Evolutionary conservation across 306 rosid species (phyloP), one percentile per base, ranked within the genome.

Genomic region (Quercus robur): DNA sequence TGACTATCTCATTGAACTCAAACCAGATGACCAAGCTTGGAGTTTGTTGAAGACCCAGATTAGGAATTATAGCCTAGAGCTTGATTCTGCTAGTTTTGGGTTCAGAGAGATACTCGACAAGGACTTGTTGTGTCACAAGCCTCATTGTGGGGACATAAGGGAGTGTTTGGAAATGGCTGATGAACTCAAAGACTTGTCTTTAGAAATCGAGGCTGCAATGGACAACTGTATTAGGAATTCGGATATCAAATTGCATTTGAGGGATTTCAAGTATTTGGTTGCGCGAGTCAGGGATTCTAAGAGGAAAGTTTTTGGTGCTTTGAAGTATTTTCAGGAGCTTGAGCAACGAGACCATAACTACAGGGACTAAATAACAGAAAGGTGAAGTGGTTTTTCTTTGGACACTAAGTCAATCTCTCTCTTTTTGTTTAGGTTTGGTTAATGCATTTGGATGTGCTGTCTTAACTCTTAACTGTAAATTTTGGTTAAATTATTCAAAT

Each of bases 311-410:
- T 28, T 73, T 54, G 62, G 59, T 13, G 63, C 76, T 0, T 72
- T 73, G 59, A 54, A 54, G 62, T 54, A 54, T 73, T 73, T 73
- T 54, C 76, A 73, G 76, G 76, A 73, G 76, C 76, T 73, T 28
- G 76, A 73, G 25, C 38, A 26, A 35, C 63, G 54, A 38, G 33
- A 26, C 7, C 26, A 67, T 21, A 9, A n/a, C 15, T 14, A 67
- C 17, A 20, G 8, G 11, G 38, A 67, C 15, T 21, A 17, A 18
- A 67, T 8, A 67, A 13, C 52, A 18, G 51, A 33, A 17, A 2
- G 17, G 38, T 19, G 51, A 12, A 14, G 17, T 59, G n/a, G 35
- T 19, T 18, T 33, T 23, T 12, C 10, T 35, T 17, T 8, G 51
- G 49, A 33, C 51, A 35, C 19, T 14, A 67, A 10, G 54, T 49